Percentiles rank a stretch among this genome's conserved stretches.
Evolutionary conservation across 2,329 filamentous ascomycete species (phyloP).

Genomic region (Colletotrichum orbiculare): DNA sequence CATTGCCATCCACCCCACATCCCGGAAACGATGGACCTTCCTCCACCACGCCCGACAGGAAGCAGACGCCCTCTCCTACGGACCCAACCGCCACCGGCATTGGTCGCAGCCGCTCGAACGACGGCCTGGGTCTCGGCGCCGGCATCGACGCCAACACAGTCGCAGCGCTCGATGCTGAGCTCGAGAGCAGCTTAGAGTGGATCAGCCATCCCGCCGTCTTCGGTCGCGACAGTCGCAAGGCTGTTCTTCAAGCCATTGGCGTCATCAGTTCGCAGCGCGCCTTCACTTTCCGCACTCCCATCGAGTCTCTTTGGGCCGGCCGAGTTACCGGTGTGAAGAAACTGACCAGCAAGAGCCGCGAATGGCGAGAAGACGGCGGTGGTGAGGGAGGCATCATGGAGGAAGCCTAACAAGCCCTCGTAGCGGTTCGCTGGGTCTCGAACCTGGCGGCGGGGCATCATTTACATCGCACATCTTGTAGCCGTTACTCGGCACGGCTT

Average conservation of each 20-base stretch:
- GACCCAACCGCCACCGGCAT: slow-evolving; percentile 60
- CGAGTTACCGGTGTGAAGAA: slow-evolving; percentile 84
- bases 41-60: slow-evolving; percentile 52
- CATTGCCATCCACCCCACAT: slow-evolving; percentile 51
- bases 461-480: slow-evolving; percentile 27
- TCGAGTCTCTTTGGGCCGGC: slow-evolving; percentile 89
- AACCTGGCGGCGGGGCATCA: slow-evolving; percentile 28
- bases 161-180: slow-evolving; percentile 86
- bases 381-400: slow-evolving; percentile 75
- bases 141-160: slow-evolving; percentile 90
- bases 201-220: slow-evolving; percentile 98
- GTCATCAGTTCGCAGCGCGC: slow-evolving; percentile 95
- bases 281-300: slow-evolving; percentile 91
- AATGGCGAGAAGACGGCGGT: slow-evolving; percentile 90
- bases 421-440: slow-evolving; percentile 26
- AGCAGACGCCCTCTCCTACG: slow-evolving; percentile 54
- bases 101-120: slow-evolving; percentile 64
- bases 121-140: slow-evolving; percentile 69
- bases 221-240: slow-evolving; percentile 91
- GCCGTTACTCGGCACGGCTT: slow-evolving; percentile 29
- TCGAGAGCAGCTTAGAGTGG: slow-evolving; percentile 94
- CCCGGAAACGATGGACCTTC: slow-evolving; percentile 61
- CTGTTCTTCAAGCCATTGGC: slow-evolving; percentile 94
- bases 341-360: slow-evolving; percentile 84
- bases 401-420: slow-evolving; percentile 57